Base-by-base conservation (phyloP, 2,329 filamentous ascomycete species). In the Aureobasidium zeae region DNA sequence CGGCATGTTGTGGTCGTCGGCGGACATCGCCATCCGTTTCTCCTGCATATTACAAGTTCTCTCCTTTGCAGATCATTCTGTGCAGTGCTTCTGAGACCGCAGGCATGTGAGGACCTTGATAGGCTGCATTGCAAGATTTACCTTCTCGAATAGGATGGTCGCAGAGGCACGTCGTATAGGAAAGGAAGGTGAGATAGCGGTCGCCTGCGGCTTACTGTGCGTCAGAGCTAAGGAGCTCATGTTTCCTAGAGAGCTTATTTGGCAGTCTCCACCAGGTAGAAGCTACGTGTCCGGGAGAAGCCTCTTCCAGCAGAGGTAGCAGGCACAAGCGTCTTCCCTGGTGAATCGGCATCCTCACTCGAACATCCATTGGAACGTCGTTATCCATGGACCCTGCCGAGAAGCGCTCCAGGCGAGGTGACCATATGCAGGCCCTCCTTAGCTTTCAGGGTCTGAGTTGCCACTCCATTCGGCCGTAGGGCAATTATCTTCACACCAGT, bases 81-180 rank as follows among this genome's bases (percentile, higher is more conserved):
- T 20, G 21, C 25, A 19, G 13, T 41, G 37, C 37, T 32, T 25
- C 6, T 15, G 11, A 6, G 37, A 41, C n/a, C 20, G 20, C 13
- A 4, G 9, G 15, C 13, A 28, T 41, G 28, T 28, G 7, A 12
- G 20, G 25, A 32, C 13, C n/a, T 9, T 41, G 28, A 41, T 41
- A 31, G 19, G 37, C 20, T 25, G 16, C 10, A 11, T 11, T 9
- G 3, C 2, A n/a, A 41, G 6, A 32, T 41, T 19, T 19, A 32
- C 37, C 37, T 41, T 31, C 37, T 41, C 7, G 19, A 41, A 16
- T 26, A 41, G 37, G 10, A 41, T 41, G 32, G 37, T 11, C 6
- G 20, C 16, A 41, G n/a, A 32, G 19, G 37, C 37, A 41, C 37
- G 37, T n/a, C n/a, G n/a, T 41, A 28, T 19, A 25, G n/a, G 11